Evolutionary conservation across 495 filamentous ascomycete genomes (phyloP).

Genomic region (Hypoxylon lenormandii): DNA sequence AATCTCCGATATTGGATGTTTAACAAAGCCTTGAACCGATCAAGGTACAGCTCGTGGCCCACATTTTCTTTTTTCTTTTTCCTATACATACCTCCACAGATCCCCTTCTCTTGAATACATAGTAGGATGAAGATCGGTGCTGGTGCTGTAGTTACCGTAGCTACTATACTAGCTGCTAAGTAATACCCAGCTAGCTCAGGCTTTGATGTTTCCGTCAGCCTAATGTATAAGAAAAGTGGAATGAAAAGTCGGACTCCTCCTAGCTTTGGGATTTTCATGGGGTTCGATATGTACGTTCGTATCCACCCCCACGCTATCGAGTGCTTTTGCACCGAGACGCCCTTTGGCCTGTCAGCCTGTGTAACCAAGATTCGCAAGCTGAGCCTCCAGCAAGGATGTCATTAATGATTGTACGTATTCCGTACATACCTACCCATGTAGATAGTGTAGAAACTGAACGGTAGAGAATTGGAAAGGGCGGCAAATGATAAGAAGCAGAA

Average conservation of each 20-base stretch:
- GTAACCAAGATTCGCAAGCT: not conserved
- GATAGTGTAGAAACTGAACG: not conserved
- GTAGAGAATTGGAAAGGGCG: not conserved
- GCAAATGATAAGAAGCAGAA: not conserved
- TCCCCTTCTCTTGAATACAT: constrained; percentile 24
- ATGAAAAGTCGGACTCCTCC: constrained; percentile 3
- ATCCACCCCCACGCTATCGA: constrained; percentile 41
- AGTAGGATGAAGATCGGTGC: constrained; percentile 26
- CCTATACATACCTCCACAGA: constrained; percentile 25
- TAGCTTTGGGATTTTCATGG: not conserved
- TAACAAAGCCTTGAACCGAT: constrained; percentile 11
- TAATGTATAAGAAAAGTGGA: constrained; percentile 38
- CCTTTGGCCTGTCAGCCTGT: not conserved
- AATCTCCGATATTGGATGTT: constrained; percentile 12
- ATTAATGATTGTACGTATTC: too few relatives aligned
- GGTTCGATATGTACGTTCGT: constrained; percentile 9
- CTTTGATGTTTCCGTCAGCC: constrained; percentile 45
- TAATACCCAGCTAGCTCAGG: constrained; percentile 22
- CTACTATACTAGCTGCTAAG: too few relatives aligned
- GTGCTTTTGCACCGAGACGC: constrained; percentile 27
- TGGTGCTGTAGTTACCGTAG: too few relatives aligned
- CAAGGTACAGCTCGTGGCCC: constrained; percentile 38
- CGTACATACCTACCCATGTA: not conserved
- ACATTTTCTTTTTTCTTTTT: too few relatives aligned
- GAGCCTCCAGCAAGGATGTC: too few relatives aligned